Evolutionary conservation across 2,329 filamentous ascomycete genomes (phyloP), one percentile per base, ranked within the genome.

Genomic region (Dendrostoma leiphaemia): DNA sequence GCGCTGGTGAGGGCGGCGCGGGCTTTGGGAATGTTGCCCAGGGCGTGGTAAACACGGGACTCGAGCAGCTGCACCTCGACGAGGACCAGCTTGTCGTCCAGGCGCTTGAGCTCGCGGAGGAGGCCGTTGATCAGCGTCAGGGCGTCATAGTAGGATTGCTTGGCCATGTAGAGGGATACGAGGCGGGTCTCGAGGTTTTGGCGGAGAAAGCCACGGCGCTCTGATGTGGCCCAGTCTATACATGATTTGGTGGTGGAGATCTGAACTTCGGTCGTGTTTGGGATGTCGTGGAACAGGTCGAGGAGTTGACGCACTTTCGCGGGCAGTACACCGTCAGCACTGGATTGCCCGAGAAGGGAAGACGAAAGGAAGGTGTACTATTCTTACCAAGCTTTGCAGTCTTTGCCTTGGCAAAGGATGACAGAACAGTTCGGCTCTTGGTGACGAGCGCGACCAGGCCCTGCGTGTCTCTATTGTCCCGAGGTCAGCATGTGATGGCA

Each of bases 41-140:
- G 82, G 34, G 94, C 93, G 73, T 99, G 95, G 76, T 99, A 99
- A 65, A 97, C 93, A 62, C 91, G 84, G 53, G 93, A 97, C 77
- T 99, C 94, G 62, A 99, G 84, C 56, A 99, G 85, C 76, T 99
- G 95, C 52, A 99, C 94, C 74, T 99, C 94, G 24, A 99, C 94
- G 58, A 99, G 81, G 63, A 97, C 91, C 61, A 99, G 85, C 80
- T 99, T 99, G 80, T 99, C 95, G 70, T 99, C 94, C 64, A 99
- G 82, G 54, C 95, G 90, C 82, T 97, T 97, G 65, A 99, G 84
- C 81, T 99, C 95, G 68, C 91, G 91, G 56, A 99, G 85, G 58
- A 99, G 86, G 64, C 88, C 87, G 77, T 97, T 97, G 83, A 97
- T 97, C 67, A 99, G 87, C 24, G 89, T 93, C 62, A 99, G 86